Evolutionary conservation across 148 eudicot species (phyloP).

Genomic region (Nepenthes gracilis): DNA sequence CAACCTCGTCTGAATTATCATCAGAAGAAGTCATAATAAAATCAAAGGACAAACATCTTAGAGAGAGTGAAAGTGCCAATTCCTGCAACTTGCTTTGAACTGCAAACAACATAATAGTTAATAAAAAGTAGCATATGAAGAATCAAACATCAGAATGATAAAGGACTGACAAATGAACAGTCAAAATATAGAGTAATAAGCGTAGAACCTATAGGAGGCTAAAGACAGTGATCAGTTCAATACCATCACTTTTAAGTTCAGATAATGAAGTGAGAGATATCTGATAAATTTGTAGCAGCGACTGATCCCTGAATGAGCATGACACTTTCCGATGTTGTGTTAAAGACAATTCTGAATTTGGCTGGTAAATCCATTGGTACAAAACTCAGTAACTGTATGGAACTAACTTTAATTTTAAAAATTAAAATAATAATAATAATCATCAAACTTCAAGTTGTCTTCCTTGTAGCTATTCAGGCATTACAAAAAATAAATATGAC

Average conservation of each 20-base stretch:
- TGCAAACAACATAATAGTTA: constrained; percentile 20
- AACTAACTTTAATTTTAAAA: too few relatives aligned
- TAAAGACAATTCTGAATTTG: constrained; percentile 55
- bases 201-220: neutral
- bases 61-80: constrained; percentile 75
- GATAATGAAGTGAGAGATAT: constrained; percentile 69
- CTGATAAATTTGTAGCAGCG: constrained; percentile 61
- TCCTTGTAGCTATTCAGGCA: neutral
- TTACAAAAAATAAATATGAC: too few relatives aligned
- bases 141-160: constrained; percentile 1
- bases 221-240: neutral
- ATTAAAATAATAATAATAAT: too few relatives aligned
- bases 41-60: constrained; percentile 79
- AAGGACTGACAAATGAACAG: neutral
- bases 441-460: neutral
- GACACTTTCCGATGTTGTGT: constrained; percentile 72
- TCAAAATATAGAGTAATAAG: neutral
- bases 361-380: constrained; percentile 24
- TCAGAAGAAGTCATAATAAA: constrained; percentile 68
- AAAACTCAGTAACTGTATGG: neutral
- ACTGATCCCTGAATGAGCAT: constrained; percentile 59
- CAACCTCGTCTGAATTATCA: constrained; percentile 89
- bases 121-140: neutral
- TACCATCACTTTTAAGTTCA: constrained; percentile 85
- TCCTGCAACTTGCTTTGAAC: constrained; percentile 69